Percentiles rank a stretch among this genome's conserved stretches.
Evolutionary conservation across 2,329 filamentous ascomycete genomes (phyloP).

Genomic region (Aureobasidium sp.): DNA sequence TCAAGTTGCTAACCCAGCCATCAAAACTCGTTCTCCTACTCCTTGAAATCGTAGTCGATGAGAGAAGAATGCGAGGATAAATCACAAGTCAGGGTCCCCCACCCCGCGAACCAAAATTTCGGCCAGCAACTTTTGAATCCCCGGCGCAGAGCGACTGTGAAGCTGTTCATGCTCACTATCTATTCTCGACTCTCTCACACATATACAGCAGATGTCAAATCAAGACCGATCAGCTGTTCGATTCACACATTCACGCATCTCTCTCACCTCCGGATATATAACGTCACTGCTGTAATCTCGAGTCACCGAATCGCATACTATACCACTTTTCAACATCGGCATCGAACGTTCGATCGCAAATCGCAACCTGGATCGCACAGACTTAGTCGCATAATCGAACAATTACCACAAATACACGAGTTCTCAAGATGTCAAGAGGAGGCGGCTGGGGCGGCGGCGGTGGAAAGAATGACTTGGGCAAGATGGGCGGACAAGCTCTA

Average conservation of each 20-base stretch:
- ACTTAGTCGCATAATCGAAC: not conserved
- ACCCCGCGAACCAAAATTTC: constrained; percentile 11
- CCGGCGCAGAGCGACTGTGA: not conserved
- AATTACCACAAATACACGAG: not conserved
- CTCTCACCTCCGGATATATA: no score
- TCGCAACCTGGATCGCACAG: not conserved
- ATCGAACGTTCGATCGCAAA: not conserved
- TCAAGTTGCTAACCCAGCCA: no score
- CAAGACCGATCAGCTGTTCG: not conserved
- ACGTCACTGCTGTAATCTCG: not conserved
- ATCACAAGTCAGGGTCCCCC: constrained; percentile 8
- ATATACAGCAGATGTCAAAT: not conserved
- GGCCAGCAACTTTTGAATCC: not conserved
- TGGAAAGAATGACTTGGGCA: constrained; percentile 30
- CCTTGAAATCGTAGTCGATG: no score
- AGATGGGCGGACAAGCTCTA: constrained; percentile 38
- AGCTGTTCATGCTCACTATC: not conserved
- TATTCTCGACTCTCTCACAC: not conserved
- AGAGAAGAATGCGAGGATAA: no score
- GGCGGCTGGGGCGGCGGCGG: constrained; percentile 28
- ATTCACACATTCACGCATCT: not conserved
- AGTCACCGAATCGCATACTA: not conserved
- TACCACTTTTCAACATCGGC: not conserved
- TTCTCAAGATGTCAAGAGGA: constrained; percentile 25
- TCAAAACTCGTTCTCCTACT: no score